These are phyloP conservation scores for Lipomyces yamanashiensis DNA, from an alignment of 805 yeast genomes.

Conservation along the genomic window DNA sequence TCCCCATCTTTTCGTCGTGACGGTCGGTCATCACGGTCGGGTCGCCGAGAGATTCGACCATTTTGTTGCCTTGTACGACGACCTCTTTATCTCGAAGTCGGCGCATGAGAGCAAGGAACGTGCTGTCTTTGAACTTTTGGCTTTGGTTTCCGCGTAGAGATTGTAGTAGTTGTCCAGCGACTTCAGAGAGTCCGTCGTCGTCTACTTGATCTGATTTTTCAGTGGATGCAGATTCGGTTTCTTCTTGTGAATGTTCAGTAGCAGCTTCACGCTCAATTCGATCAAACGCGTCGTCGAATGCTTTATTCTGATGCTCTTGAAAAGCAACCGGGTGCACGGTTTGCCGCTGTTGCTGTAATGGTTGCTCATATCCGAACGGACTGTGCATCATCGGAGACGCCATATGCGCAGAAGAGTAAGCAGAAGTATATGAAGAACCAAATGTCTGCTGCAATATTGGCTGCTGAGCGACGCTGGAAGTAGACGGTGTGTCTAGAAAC, in stretches of 20 bases:
- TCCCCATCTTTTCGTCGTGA: conserved; percentile 4
- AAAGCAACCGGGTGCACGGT: neutral
- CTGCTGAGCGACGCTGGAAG: neutral
- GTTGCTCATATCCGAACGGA: neutral
- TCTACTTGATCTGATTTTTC: conserved; percentile 7
- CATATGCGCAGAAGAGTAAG: neutral
- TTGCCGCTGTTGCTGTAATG: neutral
- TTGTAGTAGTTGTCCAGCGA: conserved; percentile 38
- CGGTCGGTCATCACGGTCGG: neutral
- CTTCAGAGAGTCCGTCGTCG: conserved; percentile 36
- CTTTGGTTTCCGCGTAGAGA: conserved; percentile 28
- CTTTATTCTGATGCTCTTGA: conserved; percentile 10
- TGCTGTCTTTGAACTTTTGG: conserved; percentile 38
- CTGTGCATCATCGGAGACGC: neutral
- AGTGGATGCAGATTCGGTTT: neutral
- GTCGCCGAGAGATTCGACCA: conserved; percentile 33
- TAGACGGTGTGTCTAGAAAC: conserved; percentile 18
- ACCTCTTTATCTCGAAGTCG: conserved; percentile 38
- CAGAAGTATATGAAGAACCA: neutral
- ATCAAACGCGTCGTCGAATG: conserved; percentile 20
- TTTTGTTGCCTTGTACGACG: conserved; percentile 37
- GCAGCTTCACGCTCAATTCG: conserved; percentile 13
- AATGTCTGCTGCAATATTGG: neutral
- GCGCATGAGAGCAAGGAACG: conserved; percentile 38
- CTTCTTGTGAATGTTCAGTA: neutral